Evolutionary conservation across 768 basidiomycete genomes (phyloP).

Genomic region (Lyophyllum shimeji): DNA sequence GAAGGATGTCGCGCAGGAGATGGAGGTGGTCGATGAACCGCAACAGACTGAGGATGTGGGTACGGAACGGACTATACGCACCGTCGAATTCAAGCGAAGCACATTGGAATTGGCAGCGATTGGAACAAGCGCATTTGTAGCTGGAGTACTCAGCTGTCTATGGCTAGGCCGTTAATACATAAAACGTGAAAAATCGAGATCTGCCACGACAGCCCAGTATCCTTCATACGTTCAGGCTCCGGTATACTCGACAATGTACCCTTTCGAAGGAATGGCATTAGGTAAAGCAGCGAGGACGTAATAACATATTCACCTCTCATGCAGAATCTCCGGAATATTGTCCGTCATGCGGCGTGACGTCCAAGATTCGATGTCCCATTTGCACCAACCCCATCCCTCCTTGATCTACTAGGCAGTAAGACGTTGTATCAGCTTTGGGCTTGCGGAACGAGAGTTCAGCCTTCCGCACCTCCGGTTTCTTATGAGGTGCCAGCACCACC

Average conservation of each 20-base stretch:
- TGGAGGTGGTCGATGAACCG: neutral
- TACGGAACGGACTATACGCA: constrained; percentile 5
- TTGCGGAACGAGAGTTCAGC: neutral
- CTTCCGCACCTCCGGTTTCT: constrained; percentile 63
- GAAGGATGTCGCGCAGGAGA: constrained; percentile 6
- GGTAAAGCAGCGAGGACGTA: neutral
- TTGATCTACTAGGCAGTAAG: constrained; percentile 45
- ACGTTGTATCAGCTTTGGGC: neutral
- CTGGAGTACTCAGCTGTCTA: constrained; percentile 32
- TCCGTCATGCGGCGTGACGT: constrained; percentile 37
- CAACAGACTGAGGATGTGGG: constrained; percentile 1
- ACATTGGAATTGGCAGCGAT: constrained; percentile 25
- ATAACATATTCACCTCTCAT: constrained; percentile 40
- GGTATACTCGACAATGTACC: constrained; percentile 55
- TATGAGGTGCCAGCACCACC: constrained; percentile 71
- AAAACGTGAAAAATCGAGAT: constrained; percentile 1
- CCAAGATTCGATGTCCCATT: constrained; percentile 59
- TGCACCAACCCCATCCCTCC: constrained; percentile 64
- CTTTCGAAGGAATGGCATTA: constrained; percentile 22
- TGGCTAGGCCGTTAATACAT: constrained; percentile 29
- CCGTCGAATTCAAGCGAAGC: constrained; percentile 7
- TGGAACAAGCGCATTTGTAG: constrained; percentile 35
- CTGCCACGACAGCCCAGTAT: neutral
- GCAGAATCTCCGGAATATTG: constrained; percentile 42
- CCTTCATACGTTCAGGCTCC: constrained; percentile 36